Evolutionary conservation across 768 basidiomycete genomes (phyloP).

Genomic region (Austroboletus festivus): DNA sequence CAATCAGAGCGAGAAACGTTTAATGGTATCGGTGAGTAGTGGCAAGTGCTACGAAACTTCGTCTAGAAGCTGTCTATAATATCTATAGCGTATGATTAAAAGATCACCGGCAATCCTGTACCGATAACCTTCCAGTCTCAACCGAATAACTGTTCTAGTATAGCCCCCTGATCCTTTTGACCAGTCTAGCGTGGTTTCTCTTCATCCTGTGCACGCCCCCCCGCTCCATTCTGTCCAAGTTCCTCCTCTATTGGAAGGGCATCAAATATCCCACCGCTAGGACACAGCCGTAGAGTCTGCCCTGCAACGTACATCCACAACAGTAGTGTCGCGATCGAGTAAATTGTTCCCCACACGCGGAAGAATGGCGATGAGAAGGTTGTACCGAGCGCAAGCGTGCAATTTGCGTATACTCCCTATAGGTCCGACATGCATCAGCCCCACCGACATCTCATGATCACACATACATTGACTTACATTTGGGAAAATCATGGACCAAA

Average conservation of each 20-base stretch:
- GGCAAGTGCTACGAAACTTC: too few relatives aligned
- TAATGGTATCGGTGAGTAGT: too few relatives aligned
- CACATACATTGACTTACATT: constrained; percentile 41
- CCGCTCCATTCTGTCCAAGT: constrained; percentile 11
- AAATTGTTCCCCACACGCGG: constrained; percentile 55
- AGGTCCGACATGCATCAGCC: not conserved
- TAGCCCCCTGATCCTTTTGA: not conserved
- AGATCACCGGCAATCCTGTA: too few relatives aligned
- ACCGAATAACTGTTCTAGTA: too few relatives aligned
- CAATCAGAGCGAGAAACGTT: too few relatives aligned
- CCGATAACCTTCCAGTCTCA: too few relatives aligned
- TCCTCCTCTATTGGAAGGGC: constrained; percentile 39
- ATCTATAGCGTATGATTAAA: too few relatives aligned
- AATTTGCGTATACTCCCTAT: constrained; percentile 64
- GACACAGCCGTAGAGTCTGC: constrained; percentile 38
- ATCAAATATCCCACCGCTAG: constrained; percentile 41
- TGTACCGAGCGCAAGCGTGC: constrained; percentile 50
- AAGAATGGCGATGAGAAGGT: constrained; percentile 54
- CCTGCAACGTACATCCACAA: constrained; percentile 50
- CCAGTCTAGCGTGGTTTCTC: not conserved
- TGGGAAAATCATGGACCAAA: constrained; percentile 72
- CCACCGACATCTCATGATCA: not conserved
- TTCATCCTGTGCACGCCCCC: not conserved
- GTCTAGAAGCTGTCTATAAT: too few relatives aligned
- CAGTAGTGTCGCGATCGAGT: constrained; percentile 46